Conservation (phyloP, 306 rosid species). For the Citrullus colocynthis region DNA sequence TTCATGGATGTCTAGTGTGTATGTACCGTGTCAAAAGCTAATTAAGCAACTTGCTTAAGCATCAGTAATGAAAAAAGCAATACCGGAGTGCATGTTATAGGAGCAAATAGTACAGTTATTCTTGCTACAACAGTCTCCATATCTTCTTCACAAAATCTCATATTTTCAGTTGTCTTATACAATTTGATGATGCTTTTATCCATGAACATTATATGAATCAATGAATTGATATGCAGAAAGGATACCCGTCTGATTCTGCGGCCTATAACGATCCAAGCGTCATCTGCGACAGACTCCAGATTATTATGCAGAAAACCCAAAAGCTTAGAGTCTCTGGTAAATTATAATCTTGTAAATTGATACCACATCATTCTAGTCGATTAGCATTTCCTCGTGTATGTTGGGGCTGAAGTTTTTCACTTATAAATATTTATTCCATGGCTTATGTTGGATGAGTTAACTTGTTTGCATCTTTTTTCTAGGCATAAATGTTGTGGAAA, state of each 20-base stretch:
- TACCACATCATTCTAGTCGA: not conserved
- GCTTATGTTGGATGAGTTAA: not conserved
- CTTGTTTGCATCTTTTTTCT: not conserved
- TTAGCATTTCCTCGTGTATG: not conserved
- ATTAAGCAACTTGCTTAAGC: not conserved
- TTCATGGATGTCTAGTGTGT: not conserved
- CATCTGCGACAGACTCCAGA: constrained; percentile 68
- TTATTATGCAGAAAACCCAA: constrained; percentile 48
- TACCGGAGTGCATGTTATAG: not conserved
- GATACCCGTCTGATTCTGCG: constrained; percentile 63
- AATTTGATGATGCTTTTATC: constrained; percentile 9
- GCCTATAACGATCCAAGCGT: constrained; percentile 68
- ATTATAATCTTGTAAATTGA: constrained; percentile 25
- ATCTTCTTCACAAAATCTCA: not conserved
- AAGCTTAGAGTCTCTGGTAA: constrained; percentile 49
- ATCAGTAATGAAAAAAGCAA: not conserved
- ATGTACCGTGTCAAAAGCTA: not conserved
- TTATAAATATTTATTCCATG: not conserved
- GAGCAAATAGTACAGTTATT: not conserved
- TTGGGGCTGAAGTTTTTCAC: not conserved
- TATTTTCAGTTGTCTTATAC: not conserved
- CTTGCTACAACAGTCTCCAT: not conserved
- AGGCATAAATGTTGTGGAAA: not conserved
- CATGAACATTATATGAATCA: constrained; percentile 9
- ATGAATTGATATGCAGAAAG: constrained; percentile 47